Percentiles rank a stretch among this genome's conserved stretches.
These are phyloP conservation scores for Diaporthe australafricana DNA, from an alignment of 2,329 filamentous ascomycete species.

Conservation along the genomic window DNA sequence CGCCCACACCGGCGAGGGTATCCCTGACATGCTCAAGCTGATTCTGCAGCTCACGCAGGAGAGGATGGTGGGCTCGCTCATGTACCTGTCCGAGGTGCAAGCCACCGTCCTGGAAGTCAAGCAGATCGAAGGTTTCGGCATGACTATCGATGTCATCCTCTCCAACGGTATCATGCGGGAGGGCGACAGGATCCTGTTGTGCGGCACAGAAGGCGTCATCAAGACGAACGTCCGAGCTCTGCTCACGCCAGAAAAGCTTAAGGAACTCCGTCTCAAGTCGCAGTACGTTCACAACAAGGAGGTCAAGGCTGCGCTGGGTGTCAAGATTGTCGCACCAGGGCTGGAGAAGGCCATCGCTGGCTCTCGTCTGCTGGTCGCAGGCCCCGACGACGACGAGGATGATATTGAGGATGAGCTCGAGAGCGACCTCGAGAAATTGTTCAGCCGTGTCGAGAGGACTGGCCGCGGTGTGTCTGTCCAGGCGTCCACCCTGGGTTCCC, in stretches of 20 bases:
- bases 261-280: constrained; percentile 94
- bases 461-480: constrained; percentile 97
- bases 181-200: constrained; percentile 93
- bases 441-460: constrained; percentile 90
- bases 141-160: constrained; percentile 96
- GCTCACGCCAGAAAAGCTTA: constrained; percentile 91
- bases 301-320: constrained; percentile 97
- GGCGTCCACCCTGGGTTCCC: constrained; percentile 94
- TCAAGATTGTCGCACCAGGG: constrained; percentile 97
- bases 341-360: constrained; percentile 97
- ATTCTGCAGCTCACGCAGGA: constrained; percentile 93
- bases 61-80: constrained; percentile 95
- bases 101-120: constrained; percentile 99
- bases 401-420: constrained; percentile 97
- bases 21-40: constrained; percentile 98
- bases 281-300: constrained; percentile 99
- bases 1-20: constrained; percentile 98
- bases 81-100: constrained; percentile 98
- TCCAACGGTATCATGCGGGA: constrained; percentile 96
- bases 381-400: constrained; percentile 95
- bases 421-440: constrained; percentile 89
- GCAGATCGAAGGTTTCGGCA: constrained; percentile 98
- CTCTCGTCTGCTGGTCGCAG: constrained; percentile 92
- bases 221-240: constrained; percentile 94
- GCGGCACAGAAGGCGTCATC: constrained; percentile 96